A percentile compares a stretch with the other conserved stretches of the same genome.
These are phyloP conservation scores for Sporopachydermia quercuum DNA, from an alignment of 805 yeast species.

Conservation along the genomic window DNA sequence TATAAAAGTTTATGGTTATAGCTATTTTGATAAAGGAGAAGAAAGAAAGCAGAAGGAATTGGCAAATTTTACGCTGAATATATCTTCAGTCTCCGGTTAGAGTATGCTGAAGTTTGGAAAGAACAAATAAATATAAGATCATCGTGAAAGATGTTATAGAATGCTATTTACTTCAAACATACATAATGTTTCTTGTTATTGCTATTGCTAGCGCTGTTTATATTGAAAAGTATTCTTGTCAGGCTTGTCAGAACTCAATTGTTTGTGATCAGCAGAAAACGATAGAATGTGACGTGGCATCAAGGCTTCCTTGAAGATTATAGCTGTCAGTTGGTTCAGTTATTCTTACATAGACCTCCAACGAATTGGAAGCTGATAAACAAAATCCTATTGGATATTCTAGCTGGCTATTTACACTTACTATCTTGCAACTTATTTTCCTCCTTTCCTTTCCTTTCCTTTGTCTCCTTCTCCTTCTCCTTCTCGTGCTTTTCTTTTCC, in stretches of 20 bases:
- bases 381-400: neutral
- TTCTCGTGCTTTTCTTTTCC: slow-evolving; percentile 2
- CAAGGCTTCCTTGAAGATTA: neutral
- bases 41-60: no score
- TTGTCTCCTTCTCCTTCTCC: slow-evolving; percentile 1
- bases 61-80: no score
- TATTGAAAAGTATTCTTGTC: neutral
- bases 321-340: neutral
- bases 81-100: no score
- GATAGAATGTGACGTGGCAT: neutral
- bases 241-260: neutral
- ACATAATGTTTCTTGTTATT: no score
- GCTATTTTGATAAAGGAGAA: no score
- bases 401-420: neutral
- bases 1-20: no score
- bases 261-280: neutral
- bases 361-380: no score
- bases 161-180: no score
- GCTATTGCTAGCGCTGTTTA: no score
- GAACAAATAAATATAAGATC: no score
- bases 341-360: neutral
- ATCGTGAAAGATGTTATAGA: no score
- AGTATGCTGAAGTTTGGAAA: no score
- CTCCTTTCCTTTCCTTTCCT: neutral
- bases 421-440: neutral